Evolutionary conservation across 257 asterid species (phyloP), one percentile per base, ranked within the genome.

Genomic region (Eucommia ulmoides): DNA sequence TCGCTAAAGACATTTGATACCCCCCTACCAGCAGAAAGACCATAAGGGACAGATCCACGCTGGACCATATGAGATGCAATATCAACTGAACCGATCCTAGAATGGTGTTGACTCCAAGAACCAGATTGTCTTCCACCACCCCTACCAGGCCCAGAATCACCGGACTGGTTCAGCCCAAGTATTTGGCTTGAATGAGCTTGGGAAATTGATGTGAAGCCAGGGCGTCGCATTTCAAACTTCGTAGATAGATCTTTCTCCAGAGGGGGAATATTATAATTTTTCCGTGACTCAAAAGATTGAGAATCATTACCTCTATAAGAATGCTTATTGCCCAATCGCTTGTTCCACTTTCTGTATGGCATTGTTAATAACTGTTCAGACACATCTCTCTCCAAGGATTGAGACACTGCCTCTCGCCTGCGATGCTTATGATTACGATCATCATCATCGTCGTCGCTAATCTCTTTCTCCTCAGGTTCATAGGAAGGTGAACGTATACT

Each of bases 61-160:
- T 75, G 94, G 65, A 70, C 70, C 61, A 79, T 69, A 47, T 75
- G 94, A 49, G 94, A 61, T 53, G 88, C 65, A 58, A 79, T 54
- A 71, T 87, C 97, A 67, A 68, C 70, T 69, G 83, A 51, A 41
- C 85, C 76, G 63, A 84, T 73, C 75, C 95, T 77, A 56, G 89
- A 54, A 61, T 84, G 93, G 54, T 58, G 81, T 44, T 69, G 71
- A 60, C 78, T 81, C 96, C 96, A 80, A 23, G 77, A 33, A 64
- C 69, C 48, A 49, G 72, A 61, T 52, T 77, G 95, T 68, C 91
- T 77, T 41, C 94, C 97, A 62, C 95, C 72, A 51, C 84, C 92
- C 74, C 88, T 70, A 53, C 41, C 64, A 53, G 68, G 71, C 25
- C 76, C 91, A 56, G 61, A 63, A 48, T 84, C 88, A 54, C 72